Evolutionary conservation across 2,329 filamentous ascomycete species (phyloP).

Genomic region (Claviceps sp.): DNA sequence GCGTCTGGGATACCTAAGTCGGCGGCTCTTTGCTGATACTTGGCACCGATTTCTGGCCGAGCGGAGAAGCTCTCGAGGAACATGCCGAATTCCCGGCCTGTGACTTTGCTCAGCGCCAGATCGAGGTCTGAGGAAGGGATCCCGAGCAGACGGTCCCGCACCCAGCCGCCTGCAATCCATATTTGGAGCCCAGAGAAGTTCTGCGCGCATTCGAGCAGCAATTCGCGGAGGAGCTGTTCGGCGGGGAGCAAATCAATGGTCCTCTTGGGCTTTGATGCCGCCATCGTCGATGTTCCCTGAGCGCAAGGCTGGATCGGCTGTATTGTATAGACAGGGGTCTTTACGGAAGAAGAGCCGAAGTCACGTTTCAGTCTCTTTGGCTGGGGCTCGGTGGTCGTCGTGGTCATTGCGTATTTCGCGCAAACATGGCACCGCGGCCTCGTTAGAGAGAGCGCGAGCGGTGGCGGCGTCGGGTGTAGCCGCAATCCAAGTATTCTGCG

Average conservation of each 20-base stretch:
- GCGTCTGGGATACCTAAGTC: slow-evolving; percentile 2
- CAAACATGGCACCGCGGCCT: not conserved
- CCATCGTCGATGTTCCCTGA: not conserved
- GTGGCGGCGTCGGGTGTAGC: not conserved
- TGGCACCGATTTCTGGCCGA: slow-evolving; percentile 1
- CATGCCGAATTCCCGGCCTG: slow-evolving; percentile 6
- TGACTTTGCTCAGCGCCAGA: slow-evolving; percentile 7
- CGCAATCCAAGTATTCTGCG: not conserved
- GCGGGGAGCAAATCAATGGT: not conserved
- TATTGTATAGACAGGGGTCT: not conserved
- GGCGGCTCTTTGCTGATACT: slow-evolving; percentile 2
- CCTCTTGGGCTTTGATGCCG: not conserved
- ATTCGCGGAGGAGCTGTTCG: slow-evolving; percentile 4
- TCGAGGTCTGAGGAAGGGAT: slow-evolving; percentile 9
- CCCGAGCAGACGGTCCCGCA: slow-evolving; percentile 9
- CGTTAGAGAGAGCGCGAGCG: not conserved
- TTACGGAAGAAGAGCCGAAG: not conserved
- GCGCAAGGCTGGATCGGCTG: not conserved
- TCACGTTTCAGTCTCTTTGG: slow-evolving; percentile 16
- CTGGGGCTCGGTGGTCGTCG: slow-evolving; percentile 8
- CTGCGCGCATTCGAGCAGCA: slow-evolving; percentile 6
- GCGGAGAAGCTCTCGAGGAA: slow-evolving; percentile 6
- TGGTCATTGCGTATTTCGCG: not conserved
- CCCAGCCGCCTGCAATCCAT: slow-evolving; percentile 11
- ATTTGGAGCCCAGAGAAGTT: slow-evolving; percentile 7